phyloP scores from a whole-genome alignment of 257 asterid genomes.

The Euphrasia confusa region DNA sequence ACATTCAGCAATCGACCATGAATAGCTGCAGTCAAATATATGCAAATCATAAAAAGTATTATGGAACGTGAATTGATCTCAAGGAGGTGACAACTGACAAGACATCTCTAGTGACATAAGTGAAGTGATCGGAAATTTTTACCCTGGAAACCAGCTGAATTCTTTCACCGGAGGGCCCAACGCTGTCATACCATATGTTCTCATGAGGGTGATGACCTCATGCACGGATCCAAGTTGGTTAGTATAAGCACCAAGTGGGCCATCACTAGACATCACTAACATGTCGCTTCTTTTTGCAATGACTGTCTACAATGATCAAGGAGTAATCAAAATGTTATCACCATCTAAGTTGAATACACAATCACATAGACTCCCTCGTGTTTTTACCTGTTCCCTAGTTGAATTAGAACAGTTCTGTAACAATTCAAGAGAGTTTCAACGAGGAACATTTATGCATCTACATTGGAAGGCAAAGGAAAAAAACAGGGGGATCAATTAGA shows the following conservation, averaged over 20 bases:
- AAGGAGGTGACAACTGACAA: not conserved
- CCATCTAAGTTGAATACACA: conserved; percentile 2
- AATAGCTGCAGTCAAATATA: conserved; percentile 52
- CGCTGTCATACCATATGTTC: conserved; percentile 60
- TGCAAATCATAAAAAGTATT: conserved; percentile 6
- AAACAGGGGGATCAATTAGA: too few species aligned
- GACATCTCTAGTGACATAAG: conserved; percentile 6
- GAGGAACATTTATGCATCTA: not conserved
- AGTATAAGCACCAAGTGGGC: conserved; percentile 92
- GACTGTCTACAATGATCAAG: conserved; percentile 38
- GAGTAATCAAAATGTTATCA: conserved; percentile 19
- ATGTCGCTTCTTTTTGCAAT: conserved; percentile 86
- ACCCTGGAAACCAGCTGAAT: conserved; percentile 99
- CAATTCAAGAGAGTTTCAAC: not conserved
- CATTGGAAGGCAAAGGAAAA: too few species aligned
- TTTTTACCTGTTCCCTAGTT: not conserved
- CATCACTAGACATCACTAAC: conserved; percentile 94
- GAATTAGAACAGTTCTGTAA: not conserved
- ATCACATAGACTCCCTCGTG: too few species aligned
- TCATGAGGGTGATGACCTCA: conserved; percentile 79
- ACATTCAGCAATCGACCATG: conserved; percentile 87
- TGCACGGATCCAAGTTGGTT: conserved; percentile 84
- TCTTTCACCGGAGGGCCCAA: conserved; percentile 66
- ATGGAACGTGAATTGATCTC: not conserved
- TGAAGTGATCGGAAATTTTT: conserved; percentile 30